phyloP scores from a whole-genome alignment of 2,329 filamentous ascomycete genomes.

The Exophiala alcalophila region DNA sequence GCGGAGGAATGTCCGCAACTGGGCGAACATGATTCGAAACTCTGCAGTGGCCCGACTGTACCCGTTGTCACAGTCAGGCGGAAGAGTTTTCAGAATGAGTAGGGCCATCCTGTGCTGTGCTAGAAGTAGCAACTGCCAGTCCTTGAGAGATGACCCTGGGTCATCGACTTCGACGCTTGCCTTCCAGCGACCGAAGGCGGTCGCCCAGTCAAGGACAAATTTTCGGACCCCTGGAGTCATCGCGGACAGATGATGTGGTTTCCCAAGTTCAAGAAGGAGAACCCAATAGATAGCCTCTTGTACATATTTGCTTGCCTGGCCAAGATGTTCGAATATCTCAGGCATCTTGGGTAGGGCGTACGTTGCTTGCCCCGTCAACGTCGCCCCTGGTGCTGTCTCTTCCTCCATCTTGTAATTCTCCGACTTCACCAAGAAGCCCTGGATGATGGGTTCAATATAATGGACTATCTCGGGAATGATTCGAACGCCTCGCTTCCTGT shows the following conservation, averaged over 20 bases:
- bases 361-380: constrained; percentile 4
- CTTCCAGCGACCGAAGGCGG: constrained; percentile 19
- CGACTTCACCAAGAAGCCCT: constrained; percentile 18
- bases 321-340: constrained; percentile 17
- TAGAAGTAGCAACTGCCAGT: constrained; percentile 21
- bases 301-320: constrained; percentile 16
- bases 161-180: constrained; percentile 15
- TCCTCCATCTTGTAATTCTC: constrained; percentile 16
- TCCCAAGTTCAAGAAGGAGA: constrained; percentile 16
- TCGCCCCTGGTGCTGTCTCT: background rate
- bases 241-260: constrained; percentile 10
- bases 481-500: constrained; percentile 8
- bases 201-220: constrained; percentile 22
- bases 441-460: constrained; percentile 20
- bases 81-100: constrained; percentile 17
- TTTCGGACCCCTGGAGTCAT: constrained; percentile 21
- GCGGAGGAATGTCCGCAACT: constrained; percentile 21
- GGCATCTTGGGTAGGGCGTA: constrained; percentile 20
- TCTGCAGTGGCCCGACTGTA: constrained; percentile 19
- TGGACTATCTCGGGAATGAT: constrained; percentile 14
- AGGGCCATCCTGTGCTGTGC: constrained; percentile 23
- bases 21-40: constrained; percentile 24
- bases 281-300: constrained; percentile 21
- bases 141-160: constrained; percentile 14
- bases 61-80: constrained; percentile 17